Evolutionary conservation across 2,329 filamentous ascomycete genomes (phyloP).

Genomic region (Trichophyton schoenleinii): DNA sequence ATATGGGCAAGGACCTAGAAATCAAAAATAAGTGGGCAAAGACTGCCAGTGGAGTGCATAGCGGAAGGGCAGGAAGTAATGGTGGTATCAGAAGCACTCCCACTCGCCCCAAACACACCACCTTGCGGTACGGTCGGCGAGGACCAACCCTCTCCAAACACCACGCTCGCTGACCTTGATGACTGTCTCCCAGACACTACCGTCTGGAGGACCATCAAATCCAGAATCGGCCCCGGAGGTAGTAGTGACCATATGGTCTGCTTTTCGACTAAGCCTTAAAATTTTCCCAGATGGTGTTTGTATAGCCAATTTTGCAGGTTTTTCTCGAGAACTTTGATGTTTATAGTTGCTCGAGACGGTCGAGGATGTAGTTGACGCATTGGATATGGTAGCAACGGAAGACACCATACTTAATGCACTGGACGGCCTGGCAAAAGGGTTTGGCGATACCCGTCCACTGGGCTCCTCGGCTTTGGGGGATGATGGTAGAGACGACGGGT

Average conservation of each 20-base stretch:
- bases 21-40: constrained; percentile 1
- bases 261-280: constrained; percentile 48
- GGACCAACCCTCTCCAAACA: constrained; percentile 49
- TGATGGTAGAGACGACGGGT: constrained; percentile 52
- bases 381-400: constrained; percentile 41
- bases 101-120: constrained; percentile 61
- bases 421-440: constrained; percentile 40
- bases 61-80: not conserved
- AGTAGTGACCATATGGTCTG: constrained; percentile 32
- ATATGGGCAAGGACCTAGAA: constrained; percentile 1
- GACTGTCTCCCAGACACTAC: constrained; percentile 52
- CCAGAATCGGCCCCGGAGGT: constrained; percentile 22
- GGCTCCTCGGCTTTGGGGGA: constrained; percentile 25
- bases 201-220: constrained; percentile 34
- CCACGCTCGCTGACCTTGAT: constrained; percentile 55
- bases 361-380: constrained; percentile 15
- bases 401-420: constrained; percentile 51
- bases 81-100: constrained; percentile 40
- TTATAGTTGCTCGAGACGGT: constrained; percentile 37
- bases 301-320: constrained; percentile 90
- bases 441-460: constrained; percentile 39
- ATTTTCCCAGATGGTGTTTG: constrained; percentile 94
- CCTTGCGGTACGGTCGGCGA: constrained; percentile 52
- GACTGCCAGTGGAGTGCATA: not conserved
- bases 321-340: constrained; percentile 34